These are phyloP conservation scores for Tuber microsphaerosporum DNA, from an alignment of 495 filamentous ascomycete species.

Conservation along the genomic window DNA sequence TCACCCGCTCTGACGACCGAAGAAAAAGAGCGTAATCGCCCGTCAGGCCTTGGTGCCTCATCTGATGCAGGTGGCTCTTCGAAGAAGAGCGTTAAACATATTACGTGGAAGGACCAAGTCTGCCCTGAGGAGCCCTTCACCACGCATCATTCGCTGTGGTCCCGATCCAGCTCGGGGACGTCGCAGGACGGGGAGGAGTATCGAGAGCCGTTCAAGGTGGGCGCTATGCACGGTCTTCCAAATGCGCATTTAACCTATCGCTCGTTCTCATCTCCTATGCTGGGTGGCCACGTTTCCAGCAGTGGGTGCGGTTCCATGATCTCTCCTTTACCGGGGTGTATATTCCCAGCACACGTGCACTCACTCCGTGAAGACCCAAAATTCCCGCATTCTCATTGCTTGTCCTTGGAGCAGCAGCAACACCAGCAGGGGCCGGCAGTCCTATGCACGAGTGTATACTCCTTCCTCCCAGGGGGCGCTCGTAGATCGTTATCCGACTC, in stretches of 20 bases:
- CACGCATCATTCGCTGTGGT: slow-evolving; percentile 17
- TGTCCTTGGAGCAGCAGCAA: slow-evolving; percentile 9
- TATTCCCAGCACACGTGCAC: slow-evolving; percentile 12
- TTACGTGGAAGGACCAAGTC: slow-evolving; percentile 35
- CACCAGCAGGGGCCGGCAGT: slow-evolving; percentile 12
- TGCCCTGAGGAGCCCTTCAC: slow-evolving; percentile 29
- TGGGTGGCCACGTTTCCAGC: slow-evolving; percentile 20
- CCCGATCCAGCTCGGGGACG: slow-evolving; percentile 12
- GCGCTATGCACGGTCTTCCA: not conserved
- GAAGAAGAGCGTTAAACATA: slow-evolving; percentile 18
- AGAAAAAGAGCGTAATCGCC: slow-evolving; percentile 8
- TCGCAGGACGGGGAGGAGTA: not conserved
- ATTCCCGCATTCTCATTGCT: slow-evolving; percentile 8
- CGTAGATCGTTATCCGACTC: slow-evolving; percentile 27
- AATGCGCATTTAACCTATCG: slow-evolving; percentile 22
- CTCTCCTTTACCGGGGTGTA: slow-evolving; percentile 21
- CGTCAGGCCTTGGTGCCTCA: slow-evolving; percentile 17
- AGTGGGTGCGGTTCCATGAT: slow-evolving; percentile 19
- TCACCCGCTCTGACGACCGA: not conserved
- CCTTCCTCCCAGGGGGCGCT: slow-evolving; percentile 14
- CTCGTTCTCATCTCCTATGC: slow-evolving; percentile 25
- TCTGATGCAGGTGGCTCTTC: slow-evolving; percentile 2
- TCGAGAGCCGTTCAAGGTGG: not conserved
- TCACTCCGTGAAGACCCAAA: slow-evolving; percentile 11
- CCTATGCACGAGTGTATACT: slow-evolving; percentile 29